Conservation (phyloP, 352 stramenopile genomes). For the Globisporangium mamillatum region DNA sequence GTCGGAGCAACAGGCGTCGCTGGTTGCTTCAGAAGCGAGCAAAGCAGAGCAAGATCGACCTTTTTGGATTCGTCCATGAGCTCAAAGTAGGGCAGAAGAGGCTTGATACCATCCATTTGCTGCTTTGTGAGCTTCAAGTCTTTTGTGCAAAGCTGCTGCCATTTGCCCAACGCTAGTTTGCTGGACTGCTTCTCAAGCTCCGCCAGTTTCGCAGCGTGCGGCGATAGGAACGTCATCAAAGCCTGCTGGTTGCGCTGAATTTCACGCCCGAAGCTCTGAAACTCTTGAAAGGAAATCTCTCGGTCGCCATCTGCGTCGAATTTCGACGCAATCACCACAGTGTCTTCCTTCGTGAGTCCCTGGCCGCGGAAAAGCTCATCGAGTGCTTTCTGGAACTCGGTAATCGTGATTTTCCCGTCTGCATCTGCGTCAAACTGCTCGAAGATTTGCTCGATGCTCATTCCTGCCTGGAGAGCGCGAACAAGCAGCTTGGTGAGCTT, state of each 20-base stretch:
- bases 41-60: slow-evolving; percentile 16
- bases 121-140: slow-evolving; percentile 27
- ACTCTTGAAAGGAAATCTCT: slow-evolving; percentile 50
- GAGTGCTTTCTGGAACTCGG: slow-evolving; percentile 57
- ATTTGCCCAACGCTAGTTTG: slow-evolving; percentile 24
- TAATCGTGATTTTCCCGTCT: slow-evolving; percentile 51
- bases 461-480: slow-evolving; percentile 39
- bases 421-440: slow-evolving; percentile 68
- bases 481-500: slow-evolving; percentile 67
- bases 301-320: slow-evolving; percentile 66
- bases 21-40: slow-evolving; percentile 6
- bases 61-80: slow-evolving; percentile 26
- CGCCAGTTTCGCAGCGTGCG: slow-evolving; percentile 22
- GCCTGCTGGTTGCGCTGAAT: slow-evolving; percentile 33
- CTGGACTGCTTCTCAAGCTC: slow-evolving; percentile 6
- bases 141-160: slow-evolving; percentile 30
- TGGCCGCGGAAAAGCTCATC: slow-evolving; percentile 44
- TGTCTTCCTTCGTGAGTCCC: slow-evolving; percentile 36
- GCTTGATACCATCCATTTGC: slow-evolving; percentile 21
- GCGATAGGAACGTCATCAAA: slow-evolving; percentile 24
- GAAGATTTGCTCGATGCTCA: slow-evolving; percentile 65
- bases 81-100: slow-evolving; percentile 27
- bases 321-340: slow-evolving; percentile 29
- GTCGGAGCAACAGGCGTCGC: neutral
- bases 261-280: slow-evolving; percentile 50